phyloP scores from a whole-genome alignment of 1,284 basidiomycete species.

The Golubevia sp. region DNA sequence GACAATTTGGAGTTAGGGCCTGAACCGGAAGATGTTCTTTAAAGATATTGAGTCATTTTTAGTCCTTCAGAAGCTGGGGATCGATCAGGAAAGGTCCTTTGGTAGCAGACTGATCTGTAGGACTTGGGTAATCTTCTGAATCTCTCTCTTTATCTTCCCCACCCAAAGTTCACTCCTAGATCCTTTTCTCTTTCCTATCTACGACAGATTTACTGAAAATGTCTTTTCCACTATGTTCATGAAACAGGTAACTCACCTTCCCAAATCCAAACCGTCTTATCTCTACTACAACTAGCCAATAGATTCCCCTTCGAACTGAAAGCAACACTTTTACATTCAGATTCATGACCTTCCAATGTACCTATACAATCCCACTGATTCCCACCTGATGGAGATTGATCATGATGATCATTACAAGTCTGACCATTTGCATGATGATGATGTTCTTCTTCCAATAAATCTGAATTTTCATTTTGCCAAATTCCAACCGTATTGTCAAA shows the following conservation, averaged over 20 bases:
- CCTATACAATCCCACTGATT: slow-evolving; percentile 77
- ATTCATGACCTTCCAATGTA: slow-evolving; percentile 92
- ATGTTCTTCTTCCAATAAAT: not conserved
- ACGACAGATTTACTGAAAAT: too few species aligned
- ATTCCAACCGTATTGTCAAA: slow-evolving; percentile 92
- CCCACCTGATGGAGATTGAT: slow-evolving; percentile 52
- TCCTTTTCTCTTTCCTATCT: too few species aligned
- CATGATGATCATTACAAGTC: slow-evolving; percentile 63
- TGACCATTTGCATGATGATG: slow-evolving; percentile 63
- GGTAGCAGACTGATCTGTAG: too few species aligned
- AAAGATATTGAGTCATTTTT: too few species aligned
- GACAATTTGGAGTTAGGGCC: too few species aligned
- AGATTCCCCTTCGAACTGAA: slow-evolving; percentile 79
- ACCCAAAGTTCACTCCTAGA: too few species aligned
- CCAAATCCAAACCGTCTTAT: slow-evolving; percentile 99
- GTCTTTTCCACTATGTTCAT: too few species aligned
- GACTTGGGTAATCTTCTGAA: too few species aligned
- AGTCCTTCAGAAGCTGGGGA: too few species aligned
- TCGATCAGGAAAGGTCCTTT: too few species aligned
- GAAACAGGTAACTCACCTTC: slow-evolving; percentile 75
- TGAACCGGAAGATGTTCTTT: too few species aligned
- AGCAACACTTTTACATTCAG: slow-evolving; percentile 92
- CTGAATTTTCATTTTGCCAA: slow-evolving; percentile 71
- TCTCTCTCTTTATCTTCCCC: too few species aligned
- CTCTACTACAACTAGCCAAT: slow-evolving; percentile 88